These are phyloP conservation scores for Arthrobotrys megalospora DNA, from an alignment of 2,329 filamentous ascomycete genomes.

Conservation along the genomic window DNA sequence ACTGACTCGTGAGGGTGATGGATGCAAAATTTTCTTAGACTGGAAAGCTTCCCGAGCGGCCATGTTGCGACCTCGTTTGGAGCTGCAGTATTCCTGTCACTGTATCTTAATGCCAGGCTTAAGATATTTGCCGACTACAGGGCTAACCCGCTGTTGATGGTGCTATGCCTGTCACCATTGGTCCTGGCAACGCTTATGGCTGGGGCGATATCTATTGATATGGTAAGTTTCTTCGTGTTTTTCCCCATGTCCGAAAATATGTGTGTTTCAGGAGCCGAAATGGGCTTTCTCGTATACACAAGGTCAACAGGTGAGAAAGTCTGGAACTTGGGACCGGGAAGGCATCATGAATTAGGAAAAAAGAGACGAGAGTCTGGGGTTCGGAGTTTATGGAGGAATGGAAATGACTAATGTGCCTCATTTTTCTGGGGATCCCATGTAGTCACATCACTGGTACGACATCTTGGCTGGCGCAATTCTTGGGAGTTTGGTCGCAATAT, in stretches of 20 bases:
- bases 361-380: conserved; percentile 33
- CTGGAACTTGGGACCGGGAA: conserved; percentile 21
- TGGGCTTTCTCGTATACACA: conserved; percentile 41
- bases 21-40: conserved; percentile 27
- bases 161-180: conserved; percentile 37
- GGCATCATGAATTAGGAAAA: conserved; percentile 26
- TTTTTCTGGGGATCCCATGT: conserved; percentile 36
- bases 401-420: conserved; percentile 28
- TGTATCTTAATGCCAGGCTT: conserved; percentile 42
- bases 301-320: conserved; percentile 1
- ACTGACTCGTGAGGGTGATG: conserved; percentile 32
- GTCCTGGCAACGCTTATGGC: conserved; percentile 35
- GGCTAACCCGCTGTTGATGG: conserved; percentile 32
- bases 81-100: conserved; percentile 43
- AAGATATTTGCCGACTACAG: conserved; percentile 47
- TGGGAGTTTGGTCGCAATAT: conserved; percentile 40
- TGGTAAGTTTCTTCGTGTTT: conserved; percentile 43
- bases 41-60: conserved; percentile 51
- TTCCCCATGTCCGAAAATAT: conserved; percentile 39
- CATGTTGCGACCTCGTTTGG: conserved; percentile 45
- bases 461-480: conserved; percentile 44
- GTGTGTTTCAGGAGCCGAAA: conserved; percentile 54
- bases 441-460: conserved; percentile 49
- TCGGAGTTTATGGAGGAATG: conserved; percentile 18
- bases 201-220: conserved; percentile 43